Base-by-base conservation (phyloP, 2,329 filamentous ascomycete species). In the Trichoderma sp. region DNA sequence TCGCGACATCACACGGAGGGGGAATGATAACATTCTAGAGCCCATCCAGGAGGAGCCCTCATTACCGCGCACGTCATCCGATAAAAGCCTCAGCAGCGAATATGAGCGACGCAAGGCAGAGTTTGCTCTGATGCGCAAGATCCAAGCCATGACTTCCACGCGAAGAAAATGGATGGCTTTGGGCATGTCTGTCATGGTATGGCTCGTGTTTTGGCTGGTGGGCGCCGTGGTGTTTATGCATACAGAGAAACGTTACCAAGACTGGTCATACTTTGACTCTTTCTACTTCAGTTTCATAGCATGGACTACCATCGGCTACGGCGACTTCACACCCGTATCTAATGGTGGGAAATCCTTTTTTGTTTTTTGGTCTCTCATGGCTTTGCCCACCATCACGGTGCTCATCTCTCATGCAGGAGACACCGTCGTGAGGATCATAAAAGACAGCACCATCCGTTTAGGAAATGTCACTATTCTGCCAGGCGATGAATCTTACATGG, bases 351-450 rank as follows among this genome's bases (percentile, higher is more conserved):
- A 92, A 65, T 88, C 92, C 0, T 97, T 97, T 76, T 97, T 97
- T 73, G 92, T 97, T n/a, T 89, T 97, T 67, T 97, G 94, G 94
- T 92, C 90, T 15, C 78, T 97, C 1, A 84, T 97, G 29, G 93
- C 93, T 0, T 84, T 97, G 3, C 94, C 94, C 0, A 94, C 92
- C 2, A 94, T 94, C 86, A 97, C 94, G 0, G 89, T 97, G 19
- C 84, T 97, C 13, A 91, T 96, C 70, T 90, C 89, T 12, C 91
- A 94, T 71, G 91, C 95, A 68, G 92, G 91, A 27, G 91, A 96
- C 73, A 97, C 94, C 0, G 86, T 97, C 22, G 89, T 97, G 54
- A 88, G 86, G 72, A 78, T 80, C 5, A 78, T 90, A 65, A 80
- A 83, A 12, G 85, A 89, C 65, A 76, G 80, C 4, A 89, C 87